Conservation (phyloP, 805 yeast genomes). For the Yamadazyma akitaensis region DNA sequence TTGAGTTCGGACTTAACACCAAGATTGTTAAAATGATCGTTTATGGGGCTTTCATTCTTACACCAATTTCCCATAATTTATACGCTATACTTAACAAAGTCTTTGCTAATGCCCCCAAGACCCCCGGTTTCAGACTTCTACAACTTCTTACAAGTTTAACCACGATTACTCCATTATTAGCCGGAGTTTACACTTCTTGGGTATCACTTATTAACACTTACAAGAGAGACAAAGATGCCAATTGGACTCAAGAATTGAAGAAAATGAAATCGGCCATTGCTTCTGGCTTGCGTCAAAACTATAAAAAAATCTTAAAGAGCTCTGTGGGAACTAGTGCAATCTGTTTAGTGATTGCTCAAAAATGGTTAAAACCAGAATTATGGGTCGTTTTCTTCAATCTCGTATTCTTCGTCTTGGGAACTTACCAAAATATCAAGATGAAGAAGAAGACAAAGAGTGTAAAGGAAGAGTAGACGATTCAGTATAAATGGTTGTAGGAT, state of each 20-base stretch:
- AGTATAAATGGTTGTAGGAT: no score
- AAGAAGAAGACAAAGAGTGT: constrained; percentile 11
- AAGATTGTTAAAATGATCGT: constrained; percentile 53
- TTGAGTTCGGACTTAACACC: constrained; percentile 21
- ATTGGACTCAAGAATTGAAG: constrained; percentile 14
- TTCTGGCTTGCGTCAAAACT: constrained; percentile 39
- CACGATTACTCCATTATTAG: constrained; percentile 54
- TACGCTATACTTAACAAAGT: constrained; percentile 45
- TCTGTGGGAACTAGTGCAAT: constrained; percentile 54
- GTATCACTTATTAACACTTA: constrained; percentile 48
- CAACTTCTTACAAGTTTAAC: constrained; percentile 52
- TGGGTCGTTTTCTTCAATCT: constrained; percentile 65
- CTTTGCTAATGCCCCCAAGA: constrained; percentile 24
- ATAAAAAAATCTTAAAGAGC: constrained; percentile 45
- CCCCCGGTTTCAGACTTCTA: constrained; percentile 32
- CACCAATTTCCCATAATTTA: constrained; percentile 58
- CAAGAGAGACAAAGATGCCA: constrained; percentile 14
- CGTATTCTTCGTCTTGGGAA: constrained; percentile 58
- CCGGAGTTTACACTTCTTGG: constrained; percentile 49
- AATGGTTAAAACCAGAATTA: constrained; percentile 50
- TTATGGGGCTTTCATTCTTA: constrained; percentile 51
- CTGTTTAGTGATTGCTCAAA: constrained; percentile 55
- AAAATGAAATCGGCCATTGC: constrained; percentile 20
- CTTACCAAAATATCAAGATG: constrained; percentile 56
- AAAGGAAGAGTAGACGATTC: not conserved